phyloP scores from a whole-genome alignment of 768 basidiomycete genomes.

The Naganishia onofrii region DNA sequence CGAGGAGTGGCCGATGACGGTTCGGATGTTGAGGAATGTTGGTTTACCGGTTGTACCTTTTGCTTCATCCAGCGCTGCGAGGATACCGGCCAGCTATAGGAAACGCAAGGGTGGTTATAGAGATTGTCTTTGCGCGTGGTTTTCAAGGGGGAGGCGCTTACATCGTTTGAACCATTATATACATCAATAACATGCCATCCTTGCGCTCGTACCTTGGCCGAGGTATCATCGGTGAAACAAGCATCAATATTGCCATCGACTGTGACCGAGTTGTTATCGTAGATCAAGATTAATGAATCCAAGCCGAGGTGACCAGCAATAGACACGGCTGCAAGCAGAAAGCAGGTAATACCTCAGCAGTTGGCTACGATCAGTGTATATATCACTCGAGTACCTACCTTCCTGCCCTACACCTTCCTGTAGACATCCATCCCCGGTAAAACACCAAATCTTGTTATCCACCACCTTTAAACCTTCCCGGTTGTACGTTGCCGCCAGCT shows the following conservation, averaged over 20 bases:
- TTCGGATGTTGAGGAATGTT: conserved; percentile 46
- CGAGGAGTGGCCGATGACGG: conserved; percentile 50
- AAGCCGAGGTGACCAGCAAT: conserved; percentile 50
- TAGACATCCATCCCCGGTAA: conserved; percentile 51
- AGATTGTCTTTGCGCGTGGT: background rate
- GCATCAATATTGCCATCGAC: conserved; percentile 49
- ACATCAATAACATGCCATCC: conserved; percentile 50
- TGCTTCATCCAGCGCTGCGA: conserved; percentile 44
- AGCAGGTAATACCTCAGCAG: too few species aligned
- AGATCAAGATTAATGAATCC: conserved; percentile 50
- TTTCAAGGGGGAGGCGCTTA: conserved; percentile 31
- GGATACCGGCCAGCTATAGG: conserved; percentile 41
- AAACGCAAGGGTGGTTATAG: background rate
- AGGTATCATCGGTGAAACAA: conserved; percentile 51
- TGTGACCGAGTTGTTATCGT: conserved; percentile 49
- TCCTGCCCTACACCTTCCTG: conserved; percentile 52
- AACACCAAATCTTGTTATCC: conserved; percentile 47
- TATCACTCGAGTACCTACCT: conserved; percentile 32
- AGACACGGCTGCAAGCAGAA: conserved; percentile 39
- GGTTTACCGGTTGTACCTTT: conserved; percentile 46
- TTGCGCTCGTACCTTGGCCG: conserved; percentile 43
- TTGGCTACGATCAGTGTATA: too few species aligned
- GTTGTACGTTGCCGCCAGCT: conserved; percentile 46
- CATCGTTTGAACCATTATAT: conserved; percentile 47
- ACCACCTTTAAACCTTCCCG: conserved; percentile 39